Conservation (phyloP, 257 asterid genomes). For the Plectranthus barbatus region DNA sequence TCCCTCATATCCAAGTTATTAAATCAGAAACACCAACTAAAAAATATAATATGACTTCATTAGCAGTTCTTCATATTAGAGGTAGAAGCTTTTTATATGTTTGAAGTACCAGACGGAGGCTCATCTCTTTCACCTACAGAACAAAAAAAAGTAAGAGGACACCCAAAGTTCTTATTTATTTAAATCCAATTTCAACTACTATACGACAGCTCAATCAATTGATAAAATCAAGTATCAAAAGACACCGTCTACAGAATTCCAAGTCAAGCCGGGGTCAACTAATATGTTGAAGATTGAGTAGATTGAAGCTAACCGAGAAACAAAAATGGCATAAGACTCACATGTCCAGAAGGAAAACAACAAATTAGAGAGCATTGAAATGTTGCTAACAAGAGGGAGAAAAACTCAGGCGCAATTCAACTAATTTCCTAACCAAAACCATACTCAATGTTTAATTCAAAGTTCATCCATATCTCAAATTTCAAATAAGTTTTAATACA, state of each 20-base stretch:
- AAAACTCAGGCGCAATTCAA: neutral
- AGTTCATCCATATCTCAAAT: neutral
- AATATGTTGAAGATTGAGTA: neutral
- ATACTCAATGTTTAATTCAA: neutral
- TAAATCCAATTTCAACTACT: neutral
- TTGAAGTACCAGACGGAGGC: neutral
- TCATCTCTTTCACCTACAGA: neutral
- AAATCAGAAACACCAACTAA: neutral
- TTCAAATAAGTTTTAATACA: constrained; percentile 6
- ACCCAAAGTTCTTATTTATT: neutral
- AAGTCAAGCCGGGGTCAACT: neutral
- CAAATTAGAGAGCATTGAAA: neutral
- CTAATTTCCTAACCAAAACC: constrained; percentile 1
- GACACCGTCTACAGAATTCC: neutral
- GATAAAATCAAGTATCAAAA: neutral
- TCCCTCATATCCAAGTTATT: neutral
- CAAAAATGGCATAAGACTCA: neutral
- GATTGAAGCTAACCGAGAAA: neutral
- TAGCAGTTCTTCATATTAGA: neutral
- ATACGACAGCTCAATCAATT: neutral
- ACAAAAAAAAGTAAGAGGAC: neutral
- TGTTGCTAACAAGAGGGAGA: neutral
- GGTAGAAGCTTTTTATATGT: neutral
- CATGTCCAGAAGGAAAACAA: neutral
- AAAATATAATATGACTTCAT: neutral